Base-by-base conservation (phyloP, 306 rosid species). In the Geum urbanum region DNA sequence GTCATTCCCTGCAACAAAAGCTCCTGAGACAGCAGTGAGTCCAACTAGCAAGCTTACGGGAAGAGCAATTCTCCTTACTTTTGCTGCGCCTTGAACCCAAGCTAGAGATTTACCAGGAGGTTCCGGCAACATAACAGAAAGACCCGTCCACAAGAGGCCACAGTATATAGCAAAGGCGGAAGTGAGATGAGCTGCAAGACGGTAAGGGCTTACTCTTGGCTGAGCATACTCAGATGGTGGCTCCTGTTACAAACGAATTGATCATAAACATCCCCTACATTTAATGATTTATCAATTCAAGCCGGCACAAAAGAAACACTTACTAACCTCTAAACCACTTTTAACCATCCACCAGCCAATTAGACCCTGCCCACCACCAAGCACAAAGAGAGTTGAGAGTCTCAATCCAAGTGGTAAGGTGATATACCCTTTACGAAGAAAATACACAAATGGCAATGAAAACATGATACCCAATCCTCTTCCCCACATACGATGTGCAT, bases 281-380 rank as follows among this genome's bases (percentile, higher is more conserved):
- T 46, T 8, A 32, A 32, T 15, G 46, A 55, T 63, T 63, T 20
- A 40, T 41, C 66, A 85, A 72, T 45, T 54, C 50, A 81, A 77
- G 60, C 70, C 32, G 65, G 63, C 40, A 68, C 50, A 79, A 60
- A 40, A 18, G 14, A 13, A 67, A 14, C 64, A 49, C 43, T 57
- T 54, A 62, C 85, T 3, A 54, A 78, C 82, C 82, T 78, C 82
- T 78, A 78, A 63, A 71, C 96, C 97, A 67, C 95, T 92, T 86
- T 85, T 92, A 72, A 92, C 97, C 97, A 92, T 92, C 97, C 97
- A 92, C 97, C 97, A 89, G 76, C 97, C 97, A 35, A 92, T 81
- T 27, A 89, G 72, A 76, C 96, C 92, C 88, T 92, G 96, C 54
- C 95, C 96, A 57, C 90, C 96, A 81, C 95, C 97, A 62, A 89